Evolutionary conservation across 23 red algal genomes (phyloP).

Genomic region (Gracilaria gracilis): DNA sequence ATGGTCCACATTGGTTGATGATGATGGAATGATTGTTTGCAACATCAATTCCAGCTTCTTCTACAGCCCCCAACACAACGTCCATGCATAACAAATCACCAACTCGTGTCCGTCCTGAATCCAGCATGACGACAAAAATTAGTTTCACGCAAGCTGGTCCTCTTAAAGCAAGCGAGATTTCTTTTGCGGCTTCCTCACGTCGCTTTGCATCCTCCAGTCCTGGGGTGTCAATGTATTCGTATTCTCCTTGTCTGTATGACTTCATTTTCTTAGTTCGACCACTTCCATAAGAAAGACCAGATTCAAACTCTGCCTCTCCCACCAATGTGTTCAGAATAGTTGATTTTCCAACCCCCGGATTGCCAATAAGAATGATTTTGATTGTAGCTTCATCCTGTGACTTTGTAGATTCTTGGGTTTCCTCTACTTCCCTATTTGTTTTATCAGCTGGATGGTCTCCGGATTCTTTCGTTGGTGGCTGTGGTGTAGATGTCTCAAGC

Average conservation of each 20-base stretch:
- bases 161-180: background rate
- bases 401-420: background rate
- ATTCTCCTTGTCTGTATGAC: background rate
- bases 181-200: background rate
- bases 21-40: background rate
- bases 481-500: background rate
- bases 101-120: background rate
- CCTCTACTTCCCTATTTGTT: background rate
- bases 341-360: constrained; percentile 27
- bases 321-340: constrained; percentile 17
- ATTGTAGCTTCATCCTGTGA: background rate
- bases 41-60: background rate
- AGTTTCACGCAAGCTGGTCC: background rate
- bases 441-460: background rate
- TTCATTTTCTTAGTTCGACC: background rate
- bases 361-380: background rate
- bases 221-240: background rate
- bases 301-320: background rate
- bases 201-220: background rate
- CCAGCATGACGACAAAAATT: background rate
- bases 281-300: background rate
- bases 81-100: background rate
- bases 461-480: background rate
- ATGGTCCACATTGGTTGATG: background rate
- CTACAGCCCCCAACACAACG: background rate